Base-by-base conservation (phyloP, 225 moss, liverwort and hornwort species). In the Sphagnum contortum region DNA sequence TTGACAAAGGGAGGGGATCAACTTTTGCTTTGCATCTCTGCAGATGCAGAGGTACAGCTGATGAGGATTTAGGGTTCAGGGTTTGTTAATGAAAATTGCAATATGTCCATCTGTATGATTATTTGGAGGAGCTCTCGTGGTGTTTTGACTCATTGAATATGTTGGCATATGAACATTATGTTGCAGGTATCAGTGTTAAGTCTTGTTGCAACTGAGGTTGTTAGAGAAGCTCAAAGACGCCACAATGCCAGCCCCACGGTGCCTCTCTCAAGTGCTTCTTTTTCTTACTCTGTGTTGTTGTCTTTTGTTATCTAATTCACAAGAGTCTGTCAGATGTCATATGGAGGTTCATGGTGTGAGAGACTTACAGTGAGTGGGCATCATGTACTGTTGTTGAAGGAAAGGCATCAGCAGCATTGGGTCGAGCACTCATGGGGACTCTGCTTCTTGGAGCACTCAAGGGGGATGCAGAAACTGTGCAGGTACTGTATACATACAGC, bases 371-470 rank as follows among this genome's bases (percentile, higher is more conserved):
- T 45, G 61, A 14, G 13, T 62, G 69, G 61, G 53, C 45, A 65
- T 67, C 44, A 44, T 71, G 52, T 67, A 52, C 49, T 72, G 49
- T 76, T 56, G 75, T 68, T 78, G 76, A 77, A 71, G 73, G 68
- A 74, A 88, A 98, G 96, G 96, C 92, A 69, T 81, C 77, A 68
- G 93, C 96, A 66, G 96, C 96, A 13, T 76, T 98, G 66, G 96
- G 96, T 52, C 90, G 96, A 68, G 85, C 89, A 51, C 76, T 98
- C 58, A 80, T 98, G 83, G 96, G 92, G 64, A 84, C 92, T 45
- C 87, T 98, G 74, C 96, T 98, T 47, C 73, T 98, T 56, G 92
- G 93, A 57, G 87, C 90, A 1, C 83, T 98, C 68, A 98, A 98
- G 76, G 96, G 88, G 63, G 79, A 83, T 66, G 85, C 83, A 46